Base-by-base conservation (phyloP, 2,329 filamentous ascomycete genomes). In the Fusarium clavum region DNA sequence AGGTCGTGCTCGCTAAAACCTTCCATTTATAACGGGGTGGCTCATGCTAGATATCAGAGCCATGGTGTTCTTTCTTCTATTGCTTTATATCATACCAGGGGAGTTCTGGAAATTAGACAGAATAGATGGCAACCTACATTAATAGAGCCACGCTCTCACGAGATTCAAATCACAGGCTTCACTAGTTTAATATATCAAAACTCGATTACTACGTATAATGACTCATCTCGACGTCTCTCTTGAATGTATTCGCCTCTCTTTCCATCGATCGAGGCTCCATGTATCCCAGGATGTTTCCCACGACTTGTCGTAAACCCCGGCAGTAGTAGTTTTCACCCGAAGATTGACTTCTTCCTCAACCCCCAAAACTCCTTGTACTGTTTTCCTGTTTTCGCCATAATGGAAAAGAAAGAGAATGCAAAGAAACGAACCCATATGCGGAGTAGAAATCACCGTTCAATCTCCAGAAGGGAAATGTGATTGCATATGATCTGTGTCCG, bases 401-500 rank as follows among this genome's bases (percentile, higher is more conserved):
- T 11, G 41, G 47, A 61, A 65, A 59, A 46, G 38, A 55, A 64
- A 38, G 34, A 38, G 47, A 68, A 57, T 51, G 48, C 60, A 70
- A 61, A 68, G 55, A 61, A 64, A 64, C 43, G 49, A 64, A 57
- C 30, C 27, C 53, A 38, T 56, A 46, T 53, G 20, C 10, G 22
- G 29, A n/a, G 41, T 41, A 25, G 56, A 65, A 14, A 60, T 69
- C 40, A 16, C 24, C 65, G 38, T 18, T 18, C 46, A 32, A 56
- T 68, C 64, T 63, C 64, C 57, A 64, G 57, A 67, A 68, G 52
- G 51, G 64, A 48, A 29, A 45, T 64, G 63, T 45, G 55, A 45
- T 38, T 53, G 24, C 49, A 43, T 49, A 38, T 29, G 49, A 45
- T 20, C 16, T 49, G 32, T 69, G 64, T 67, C 67, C 56, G 55